Conservation (phyloP, 805 yeast species). For the Ogataea salicorniae region DNA sequence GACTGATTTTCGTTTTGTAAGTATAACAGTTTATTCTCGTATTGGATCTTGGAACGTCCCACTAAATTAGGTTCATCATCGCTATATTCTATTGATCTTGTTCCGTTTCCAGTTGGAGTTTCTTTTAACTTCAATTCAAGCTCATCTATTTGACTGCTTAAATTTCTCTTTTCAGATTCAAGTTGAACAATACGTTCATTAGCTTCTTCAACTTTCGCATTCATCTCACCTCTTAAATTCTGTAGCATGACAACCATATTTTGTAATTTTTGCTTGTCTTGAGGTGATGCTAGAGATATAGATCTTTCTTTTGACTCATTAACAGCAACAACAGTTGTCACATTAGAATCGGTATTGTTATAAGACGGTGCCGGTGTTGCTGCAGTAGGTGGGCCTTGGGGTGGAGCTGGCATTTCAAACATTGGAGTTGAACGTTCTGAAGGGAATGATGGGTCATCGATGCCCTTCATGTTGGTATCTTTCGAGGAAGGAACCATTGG, state of each 20-base stretch:
- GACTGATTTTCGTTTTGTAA: constrained; percentile 41
- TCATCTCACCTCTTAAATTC: constrained; percentile 38
- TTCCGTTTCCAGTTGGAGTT: not conserved
- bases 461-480: too few relatives aligned
- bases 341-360: not conserved
- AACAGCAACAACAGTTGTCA: not conserved
- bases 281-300: not conserved
- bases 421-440: too few relatives aligned
- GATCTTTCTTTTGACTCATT: not conserved
- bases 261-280: constrained; percentile 18
- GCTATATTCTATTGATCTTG: not conserved
- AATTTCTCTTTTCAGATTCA: constrained; percentile 33
- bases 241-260: constrained; percentile 23
- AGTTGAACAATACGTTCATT: constrained; percentile 46
- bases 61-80: constrained; percentile 10
- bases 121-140: constrained; percentile 1
- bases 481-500: constrained; percentile 7
- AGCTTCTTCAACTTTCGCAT: constrained; percentile 51
- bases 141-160: constrained; percentile 3
- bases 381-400: too few relatives aligned
- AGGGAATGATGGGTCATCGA: too few relatives aligned
- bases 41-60: constrained; percentile 12
- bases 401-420: too few relatives aligned
- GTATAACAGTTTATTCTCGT: constrained; percentile 32
- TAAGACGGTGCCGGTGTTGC: too few relatives aligned